These are phyloP conservation scores for Carpinus fangiana DNA, from an alignment of 306 rosid species.

Conservation along the genomic window DNA sequence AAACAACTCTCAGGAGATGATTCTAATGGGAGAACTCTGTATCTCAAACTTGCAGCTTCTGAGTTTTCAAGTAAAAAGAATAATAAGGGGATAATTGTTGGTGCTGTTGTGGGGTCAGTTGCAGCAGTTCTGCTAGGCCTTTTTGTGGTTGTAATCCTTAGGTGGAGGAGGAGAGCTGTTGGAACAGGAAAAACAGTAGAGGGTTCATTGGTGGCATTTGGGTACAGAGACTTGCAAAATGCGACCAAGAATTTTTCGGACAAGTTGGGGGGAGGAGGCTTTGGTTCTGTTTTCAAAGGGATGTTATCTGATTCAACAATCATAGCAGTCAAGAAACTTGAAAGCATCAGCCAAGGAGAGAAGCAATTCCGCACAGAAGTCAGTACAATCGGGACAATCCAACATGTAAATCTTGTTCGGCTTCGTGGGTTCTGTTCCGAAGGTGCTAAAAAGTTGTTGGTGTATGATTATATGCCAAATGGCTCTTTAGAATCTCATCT, in stretches of 20 bases:
- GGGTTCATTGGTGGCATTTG: constrained; percentile 71
- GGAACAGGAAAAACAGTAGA: constrained; percentile 51
- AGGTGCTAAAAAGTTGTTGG: background rate
- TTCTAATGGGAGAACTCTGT: no score
- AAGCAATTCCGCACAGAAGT: no score
- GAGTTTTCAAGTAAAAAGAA: background rate
- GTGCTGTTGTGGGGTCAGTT: constrained; percentile 46
- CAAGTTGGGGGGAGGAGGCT: constrained; percentile 85
- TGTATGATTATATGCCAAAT: constrained; percentile 18
- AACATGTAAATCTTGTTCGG: no score
- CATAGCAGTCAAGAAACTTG: constrained; percentile 47
- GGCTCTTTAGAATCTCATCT: constrained; percentile 30
- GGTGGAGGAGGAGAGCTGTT: constrained; percentile 36
- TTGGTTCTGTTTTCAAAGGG: constrained; percentile 91
- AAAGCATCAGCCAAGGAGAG: no score
- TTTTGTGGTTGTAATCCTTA: constrained; percentile 33
- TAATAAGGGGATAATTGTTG: constrained; percentile 39
- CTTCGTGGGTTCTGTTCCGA: no score
- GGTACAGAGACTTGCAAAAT: constrained; percentile 71
- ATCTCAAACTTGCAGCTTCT: no score
- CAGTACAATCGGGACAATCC: no score
- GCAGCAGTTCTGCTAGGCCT: constrained; percentile 38
- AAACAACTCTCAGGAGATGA: no score
- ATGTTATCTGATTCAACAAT: constrained; percentile 63
- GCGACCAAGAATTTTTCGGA: constrained; percentile 91